Base-by-base conservation (phyloP, 176 grass and related monocot genomes). In the Cenchrus purpureus region DNA sequence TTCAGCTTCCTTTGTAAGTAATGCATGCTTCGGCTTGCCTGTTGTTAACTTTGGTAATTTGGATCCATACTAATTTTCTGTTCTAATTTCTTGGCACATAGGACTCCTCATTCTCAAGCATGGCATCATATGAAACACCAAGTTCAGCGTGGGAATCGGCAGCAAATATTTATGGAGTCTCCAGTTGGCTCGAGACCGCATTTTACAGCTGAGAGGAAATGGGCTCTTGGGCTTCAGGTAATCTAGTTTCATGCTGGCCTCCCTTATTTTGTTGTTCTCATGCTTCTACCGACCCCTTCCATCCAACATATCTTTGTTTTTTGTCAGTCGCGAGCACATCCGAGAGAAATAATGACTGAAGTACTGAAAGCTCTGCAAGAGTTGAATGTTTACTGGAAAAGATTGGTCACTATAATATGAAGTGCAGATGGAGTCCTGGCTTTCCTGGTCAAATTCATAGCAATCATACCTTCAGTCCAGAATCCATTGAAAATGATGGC, bases 151-250 rank as follows among this genome's bases (percentile, higher is more conserved):
- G 78, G 89, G 25, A 84, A 84, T 86, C 58, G 78, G 52, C 79
- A 86, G 49, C 79, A 90, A 22, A 48, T 88, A 88, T 97, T 86
- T 78, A 84, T 92, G 89, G 94, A 97, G 63, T 79, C 94, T 68
- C 89, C 88, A 31, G 54, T 85, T 85, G 88, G 83, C 17, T 82
- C 89, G 72, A 86, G 87, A 79, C 78, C 76, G 17, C 92, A 94
- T 81, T 88, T 92, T 80, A 83, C 94, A 75, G 80, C 80, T 20
- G 92, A 92, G 70, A 92, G 90, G 80, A 94, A 94, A 89, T 97
- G 95, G 95, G 88, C 90, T 86, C 92, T 97, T 75, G 90, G 95
- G 49, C 92, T 97, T 85, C 90, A 92, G 95, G 95, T 97, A 86
- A 82, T 65, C 11, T 56, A 12, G 71, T 62, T 73, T 67, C 14